These are phyloP conservation scores for Botrytis sinoallii DNA, from an alignment of 2,329 filamentous ascomycete genomes.

Conservation along the genomic window DNA sequence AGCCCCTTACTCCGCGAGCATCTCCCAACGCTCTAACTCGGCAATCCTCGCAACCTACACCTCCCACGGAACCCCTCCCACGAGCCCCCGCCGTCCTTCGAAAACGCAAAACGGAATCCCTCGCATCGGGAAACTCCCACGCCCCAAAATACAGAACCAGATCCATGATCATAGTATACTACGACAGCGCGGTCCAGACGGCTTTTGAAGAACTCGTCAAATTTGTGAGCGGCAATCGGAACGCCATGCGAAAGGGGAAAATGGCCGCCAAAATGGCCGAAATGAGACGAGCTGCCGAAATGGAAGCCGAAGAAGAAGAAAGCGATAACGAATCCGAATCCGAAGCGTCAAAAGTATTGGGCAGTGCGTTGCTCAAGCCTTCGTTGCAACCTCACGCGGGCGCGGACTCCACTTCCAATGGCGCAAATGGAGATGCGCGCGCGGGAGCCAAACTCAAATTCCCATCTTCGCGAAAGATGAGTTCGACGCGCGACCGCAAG, in stretches of 20 bases:
- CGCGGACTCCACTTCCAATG: constrained; percentile 29
- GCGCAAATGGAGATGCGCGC: constrained; percentile 27
- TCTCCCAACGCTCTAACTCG: constrained; percentile 25
- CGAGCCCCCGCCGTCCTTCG: constrained; percentile 27
- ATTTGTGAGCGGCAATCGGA: constrained; percentile 74
- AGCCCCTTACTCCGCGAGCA: constrained; percentile 4
- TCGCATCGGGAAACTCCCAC: constrained; percentile 34
- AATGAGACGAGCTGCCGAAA: constrained; percentile 57
- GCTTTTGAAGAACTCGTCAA: constrained; percentile 81
- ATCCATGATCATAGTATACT: constrained; percentile 83
- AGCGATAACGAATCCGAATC: constrained; percentile 40
- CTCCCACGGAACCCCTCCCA: constrained; percentile 21
- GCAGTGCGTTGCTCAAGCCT: constrained; percentile 3
- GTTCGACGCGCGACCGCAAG: constrained; percentile 33
- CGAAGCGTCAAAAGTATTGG: constrained; percentile 10
- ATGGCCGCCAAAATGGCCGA: constrained; percentile 74
- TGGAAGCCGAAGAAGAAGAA: constrained; percentile 50
- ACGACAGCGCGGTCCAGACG: constrained; percentile 82
- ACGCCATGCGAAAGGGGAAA: constrained; percentile 82
- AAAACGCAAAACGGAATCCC: constrained; percentile 38
- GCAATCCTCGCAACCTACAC: constrained; percentile 28
- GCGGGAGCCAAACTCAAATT: constrained; percentile 40
- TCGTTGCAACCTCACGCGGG: neutral
- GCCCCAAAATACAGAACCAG: constrained; percentile 58
- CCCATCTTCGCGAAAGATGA: constrained; percentile 42